These are phyloP conservation scores for Botrytis hyacinthi DNA, from an alignment of 2,329 filamentous ascomycete species.

Conservation along the genomic window DNA sequence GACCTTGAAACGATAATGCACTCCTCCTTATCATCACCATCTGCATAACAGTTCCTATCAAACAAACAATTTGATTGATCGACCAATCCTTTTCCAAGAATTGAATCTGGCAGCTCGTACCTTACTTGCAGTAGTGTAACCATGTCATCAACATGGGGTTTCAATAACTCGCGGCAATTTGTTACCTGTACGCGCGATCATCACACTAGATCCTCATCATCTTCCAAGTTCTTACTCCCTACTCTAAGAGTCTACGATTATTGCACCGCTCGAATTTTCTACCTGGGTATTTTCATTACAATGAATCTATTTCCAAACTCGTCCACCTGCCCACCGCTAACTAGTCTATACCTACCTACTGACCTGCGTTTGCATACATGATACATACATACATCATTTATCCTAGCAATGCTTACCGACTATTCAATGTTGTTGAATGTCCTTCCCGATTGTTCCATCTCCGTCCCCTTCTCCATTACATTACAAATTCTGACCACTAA, in stretches of 20 bases:
- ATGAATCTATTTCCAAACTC: neutral
- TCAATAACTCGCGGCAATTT: conserved; percentile 18
- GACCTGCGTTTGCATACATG: neutral
- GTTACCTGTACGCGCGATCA: conserved; percentile 15
- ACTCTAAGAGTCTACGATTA: neutral
- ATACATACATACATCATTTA: neutral
- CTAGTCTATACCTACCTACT: neutral
- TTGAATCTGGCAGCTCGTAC: conserved; percentile 6
- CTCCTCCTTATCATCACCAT: neutral
- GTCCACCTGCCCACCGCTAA: neutral
- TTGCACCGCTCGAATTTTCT: neutral
- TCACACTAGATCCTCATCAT: neutral
- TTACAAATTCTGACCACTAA: neutral
- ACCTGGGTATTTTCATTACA: neutral
- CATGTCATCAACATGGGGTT: neutral
- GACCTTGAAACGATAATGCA: neutral
- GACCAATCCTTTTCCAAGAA: neutral
- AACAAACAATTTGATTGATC: neutral
- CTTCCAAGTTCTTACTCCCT: neutral
- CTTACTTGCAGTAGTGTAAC: conserved; percentile 18
- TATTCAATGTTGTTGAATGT: conserved; percentile 6
- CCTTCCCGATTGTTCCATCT: conserved; percentile 10
- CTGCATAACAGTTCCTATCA: neutral
- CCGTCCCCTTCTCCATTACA: neutral
- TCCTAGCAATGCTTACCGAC: conserved; percentile 14